Base-by-base conservation (phyloP, 192 early-diverging fungal genomes). In the Backusella westeae region DNA sequence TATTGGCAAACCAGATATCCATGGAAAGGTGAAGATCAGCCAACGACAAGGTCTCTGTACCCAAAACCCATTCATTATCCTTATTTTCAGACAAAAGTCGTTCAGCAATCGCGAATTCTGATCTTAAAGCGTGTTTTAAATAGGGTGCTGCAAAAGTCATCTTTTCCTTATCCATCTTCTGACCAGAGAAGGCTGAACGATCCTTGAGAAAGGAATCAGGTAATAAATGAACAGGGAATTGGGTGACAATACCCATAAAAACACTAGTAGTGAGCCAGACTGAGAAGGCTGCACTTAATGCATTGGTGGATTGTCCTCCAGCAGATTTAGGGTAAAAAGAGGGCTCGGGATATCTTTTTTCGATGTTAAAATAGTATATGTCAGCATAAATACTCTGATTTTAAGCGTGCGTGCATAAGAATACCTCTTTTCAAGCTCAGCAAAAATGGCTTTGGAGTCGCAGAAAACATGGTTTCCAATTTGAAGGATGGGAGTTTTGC, bases 401-500 rank as follows among this genome's bases (percentile, higher is more conserved):
- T 36, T 38, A 36, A 32, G 21, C 6, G 23, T 32, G 39, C 9
- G 9, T 41, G 23, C 36, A 52, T 42, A 34, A 49, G 23, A 19
- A 12, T 63, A 70, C 76, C 44, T 71, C 71, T 72, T 42, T 53
- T 80, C 79, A 38, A 80, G 59, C 23, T 75, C 74, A 36, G 26
- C 49, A 52, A 80, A 38, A 23, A 80, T 80, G 21, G 41, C 36
- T 39, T 80, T 75, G 3, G 79, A 72, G 6, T 80, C 79, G 39
- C 79, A 80, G 19, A 41, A 80, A 17, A 71, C 63, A 38, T 80
- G 74, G 46, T 75, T 76, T 17, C 75, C 74, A 23, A 80, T 80
- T 68, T 80, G 79, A 15, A 80, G 65, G 34, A 80, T 80, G 12
- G 79, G 79, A 34, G 79, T 76, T 32, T 80, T 80, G n/a, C 79